Evolutionary conservation across 1,139 yeast genomes (phyloP).

Genomic region (Taphrina betulina): DNA sequence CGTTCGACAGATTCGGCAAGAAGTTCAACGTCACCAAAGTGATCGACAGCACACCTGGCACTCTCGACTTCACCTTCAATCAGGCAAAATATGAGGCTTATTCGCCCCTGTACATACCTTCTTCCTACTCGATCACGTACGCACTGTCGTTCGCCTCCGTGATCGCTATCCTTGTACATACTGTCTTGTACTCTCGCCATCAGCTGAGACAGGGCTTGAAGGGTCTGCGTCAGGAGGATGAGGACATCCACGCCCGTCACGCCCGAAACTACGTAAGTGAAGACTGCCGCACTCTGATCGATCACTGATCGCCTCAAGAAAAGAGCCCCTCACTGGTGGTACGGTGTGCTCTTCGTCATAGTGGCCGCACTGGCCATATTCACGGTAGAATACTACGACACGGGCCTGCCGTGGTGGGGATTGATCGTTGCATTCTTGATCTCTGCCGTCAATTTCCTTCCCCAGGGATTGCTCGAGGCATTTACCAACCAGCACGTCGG

Average conservation of each 20-base stretch:
- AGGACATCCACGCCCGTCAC: conserved; percentile 63
- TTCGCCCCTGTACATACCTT: conserved; percentile 64
- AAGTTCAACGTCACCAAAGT: conserved; percentile 51
- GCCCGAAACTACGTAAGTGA: conserved; percentile 56
- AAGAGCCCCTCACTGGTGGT: conserved; percentile 68
- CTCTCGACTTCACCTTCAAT: conserved; percentile 53
- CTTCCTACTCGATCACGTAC: conserved; percentile 61
- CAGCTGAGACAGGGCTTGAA: conserved; percentile 35
- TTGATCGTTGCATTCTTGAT: conserved; percentile 53
- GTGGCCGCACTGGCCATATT: conserved; percentile 54
- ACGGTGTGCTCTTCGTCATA: conserved; percentile 49
- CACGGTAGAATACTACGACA: conserved; percentile 51
- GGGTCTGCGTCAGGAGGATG: conserved; percentile 37
- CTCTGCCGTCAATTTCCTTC: conserved; percentile 34
- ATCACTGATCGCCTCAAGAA: background rate
- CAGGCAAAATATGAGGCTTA: conserved; percentile 52
- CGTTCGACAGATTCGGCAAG: conserved; percentile 53
- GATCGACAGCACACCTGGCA: conserved; percentile 47
- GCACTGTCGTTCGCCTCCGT: conserved; percentile 60
- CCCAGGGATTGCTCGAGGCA: conserved; percentile 35
- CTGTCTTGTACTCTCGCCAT: conserved; percentile 51
- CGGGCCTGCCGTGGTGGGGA: conserved; percentile 41
- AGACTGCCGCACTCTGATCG: background rate
- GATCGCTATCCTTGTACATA: conserved; percentile 60
- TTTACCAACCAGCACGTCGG: conserved; percentile 49